phyloP scores from a whole-genome alignment of 192 early-diverging fungal genomes.

The Phycomyces nitens region DNA sequence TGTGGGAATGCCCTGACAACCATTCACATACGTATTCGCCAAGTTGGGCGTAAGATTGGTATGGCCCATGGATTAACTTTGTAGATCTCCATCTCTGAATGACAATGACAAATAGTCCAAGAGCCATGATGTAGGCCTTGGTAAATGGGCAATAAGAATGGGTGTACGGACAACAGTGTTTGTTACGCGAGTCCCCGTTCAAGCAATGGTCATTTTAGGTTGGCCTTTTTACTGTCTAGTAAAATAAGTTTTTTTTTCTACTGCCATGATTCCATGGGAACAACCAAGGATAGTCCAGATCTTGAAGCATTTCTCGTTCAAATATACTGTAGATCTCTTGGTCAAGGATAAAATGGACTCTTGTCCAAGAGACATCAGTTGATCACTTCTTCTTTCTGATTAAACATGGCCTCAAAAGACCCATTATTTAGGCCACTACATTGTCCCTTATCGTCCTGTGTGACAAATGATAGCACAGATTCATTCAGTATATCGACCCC shows the following conservation, averaged over 20 bases:
- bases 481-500: slow-evolving; percentile 19
- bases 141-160: neutral
- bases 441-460: slow-evolving; percentile 15
- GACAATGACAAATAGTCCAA: neutral
- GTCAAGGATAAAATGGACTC: too few relatives aligned
- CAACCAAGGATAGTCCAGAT: too few relatives aligned
- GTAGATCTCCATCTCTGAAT: neutral
- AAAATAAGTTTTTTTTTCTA: too few relatives aligned
- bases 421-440: neutral
- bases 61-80: neutral
- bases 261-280: too few relatives aligned
- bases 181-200: too few relatives aligned
- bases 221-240: too few relatives aligned
- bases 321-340: neutral
- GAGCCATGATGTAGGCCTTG: neutral
- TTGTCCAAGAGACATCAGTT: too few relatives aligned
- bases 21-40: neutral
- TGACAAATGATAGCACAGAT: slow-evolving; percentile 23
- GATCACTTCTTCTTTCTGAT: too few relatives aligned
- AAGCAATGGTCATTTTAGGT: too few relatives aligned
- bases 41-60: neutral
- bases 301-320: too few relatives aligned
- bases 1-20: too few relatives aligned
- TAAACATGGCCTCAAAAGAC: too few relatives aligned
- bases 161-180: neutral